These are phyloP conservation scores for Epipyxis sp. DNA, from an alignment of 108 stramenopile genomes.

Conservation along the genomic window DNA sequence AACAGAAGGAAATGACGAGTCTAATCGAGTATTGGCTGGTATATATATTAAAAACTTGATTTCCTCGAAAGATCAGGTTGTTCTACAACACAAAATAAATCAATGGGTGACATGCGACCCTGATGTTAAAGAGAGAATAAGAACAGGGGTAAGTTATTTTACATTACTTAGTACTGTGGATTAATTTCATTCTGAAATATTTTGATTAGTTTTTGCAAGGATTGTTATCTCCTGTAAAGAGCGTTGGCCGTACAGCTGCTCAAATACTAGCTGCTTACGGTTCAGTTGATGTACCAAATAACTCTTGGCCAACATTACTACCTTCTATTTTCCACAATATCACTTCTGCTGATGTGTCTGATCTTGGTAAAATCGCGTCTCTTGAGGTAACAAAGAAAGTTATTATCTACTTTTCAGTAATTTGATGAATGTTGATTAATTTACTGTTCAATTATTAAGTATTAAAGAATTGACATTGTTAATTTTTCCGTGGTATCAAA, in stretches of 20 bases:
- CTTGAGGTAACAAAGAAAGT: no score
- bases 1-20: conserved; percentile 55
- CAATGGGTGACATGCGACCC: conserved; percentile 65
- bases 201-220: conserved; percentile 48
- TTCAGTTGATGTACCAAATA: conserved; percentile 71
- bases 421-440: conserved; percentile 12
- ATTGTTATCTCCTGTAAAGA: conserved; percentile 58
- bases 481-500: no score
- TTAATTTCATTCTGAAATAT: neutral
- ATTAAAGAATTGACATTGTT: no score
- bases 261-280: conserved; percentile 77
- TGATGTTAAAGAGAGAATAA: conserved; percentile 58
- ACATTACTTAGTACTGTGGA: neutral
- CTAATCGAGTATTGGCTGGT: conserved; percentile 71
- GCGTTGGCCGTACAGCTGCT: conserved; percentile 69
- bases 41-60: conserved; percentile 78
- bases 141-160: conserved; percentile 40
- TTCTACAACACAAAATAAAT: conserved; percentile 60
- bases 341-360: conserved; percentile 49
- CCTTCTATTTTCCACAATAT: conserved; percentile 72
- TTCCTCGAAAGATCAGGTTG: conserved; percentile 38
- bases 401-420: no score
- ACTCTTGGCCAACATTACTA: conserved; percentile 79
- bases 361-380: conserved; percentile 72
- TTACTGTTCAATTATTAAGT: no score